Base-by-base conservation (phyloP, 2,329 filamentous ascomycete species). In the Helotiales sp. region DNA sequence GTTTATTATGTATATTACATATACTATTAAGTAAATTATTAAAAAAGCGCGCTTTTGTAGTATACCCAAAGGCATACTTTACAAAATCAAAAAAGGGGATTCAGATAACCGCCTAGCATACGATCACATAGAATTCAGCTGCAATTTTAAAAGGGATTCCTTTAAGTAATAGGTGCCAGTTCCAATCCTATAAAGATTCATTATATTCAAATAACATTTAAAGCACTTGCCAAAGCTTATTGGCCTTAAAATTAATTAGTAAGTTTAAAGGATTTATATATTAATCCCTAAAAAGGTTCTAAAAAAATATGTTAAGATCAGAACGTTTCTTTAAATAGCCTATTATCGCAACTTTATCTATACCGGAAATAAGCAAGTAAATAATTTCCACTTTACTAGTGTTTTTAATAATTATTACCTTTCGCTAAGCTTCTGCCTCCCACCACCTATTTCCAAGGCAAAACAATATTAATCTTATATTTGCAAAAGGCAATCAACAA, bases 91-190 rank as follows among this genome's bases (percentile, higher is more conserved):
- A n/a, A n/a, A n/a, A n/a, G n/a, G 63, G 65, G 24, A 65, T 43
- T 50, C 55, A 55, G 54, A 71, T 65, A 47, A 67, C 34, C 22
- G 67, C 69, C 22, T 57, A 58, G 64, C 60, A 71, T 26, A 70
- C 65, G 55, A 61, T 47, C 13, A 45, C 50, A 67, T 70, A 57
- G 57, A 71, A 63, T 58, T 71, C 62, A 43, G 54, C 60, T 55
- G 65, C 65, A 63, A 71, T 70, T 64, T 68, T 30, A 24, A 37
- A 62, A 65, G 65, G 45, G 61, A 34, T 52, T 15, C 67, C 65
- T 66, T 54, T 20, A 24, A 59, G 60, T 49, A 57, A 60, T 50
- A 58, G 65, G 7, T 66, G 62, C n/a, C n/a, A n/a, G n/a, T n/a
- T n/a, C n/a, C n/a, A n/a, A n/a, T n/a, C n/a, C n/a, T n/a, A n/a